phyloP scores from a whole-genome alignment of 108 stramenopile genomes.

The Cyclotella sp. region DNA sequence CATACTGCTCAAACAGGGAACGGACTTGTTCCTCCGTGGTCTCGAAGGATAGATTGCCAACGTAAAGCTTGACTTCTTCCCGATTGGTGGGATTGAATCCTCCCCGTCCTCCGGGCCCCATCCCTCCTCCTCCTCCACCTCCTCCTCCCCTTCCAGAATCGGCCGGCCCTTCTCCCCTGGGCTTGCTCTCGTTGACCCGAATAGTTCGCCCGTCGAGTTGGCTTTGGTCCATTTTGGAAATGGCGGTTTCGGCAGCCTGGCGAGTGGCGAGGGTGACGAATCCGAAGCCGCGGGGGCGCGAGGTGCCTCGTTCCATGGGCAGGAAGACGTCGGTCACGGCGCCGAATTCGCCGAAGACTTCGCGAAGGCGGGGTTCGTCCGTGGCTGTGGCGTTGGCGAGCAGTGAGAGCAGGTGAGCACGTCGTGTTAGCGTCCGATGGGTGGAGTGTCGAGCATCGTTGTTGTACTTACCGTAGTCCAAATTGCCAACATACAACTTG shows the following conservation, averaged over 20 bases:
- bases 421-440: no score
- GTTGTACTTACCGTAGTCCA: slow-evolving; percentile 70
- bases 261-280: slow-evolving; percentile 60
- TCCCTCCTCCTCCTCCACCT: slow-evolving; percentile 20
- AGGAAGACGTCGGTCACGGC: slow-evolving; percentile 62
- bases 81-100: slow-evolving; percentile 78
- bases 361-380: slow-evolving; percentile 57
- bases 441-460: not conserved
- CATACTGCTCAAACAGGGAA: slow-evolving; percentile 62
- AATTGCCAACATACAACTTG: slow-evolving; percentile 92
- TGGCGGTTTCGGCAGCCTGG: slow-evolving; percentile 55
- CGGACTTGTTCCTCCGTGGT: slow-evolving; percentile 56
- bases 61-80: slow-evolving; percentile 76
- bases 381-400: slow-evolving; percentile 34
- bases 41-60: slow-evolving; percentile 74
- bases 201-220: slow-evolving; percentile 63
- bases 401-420: not conserved
- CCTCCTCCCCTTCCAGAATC: slow-evolving; percentile 40
- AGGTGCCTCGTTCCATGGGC: slow-evolving; percentile 62
- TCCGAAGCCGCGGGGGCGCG: slow-evolving; percentile 62
- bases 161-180: slow-evolving; percentile 54
- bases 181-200: slow-evolving; percentile 62
- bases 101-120: slow-evolving; percentile 60
- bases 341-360: slow-evolving; percentile 60
- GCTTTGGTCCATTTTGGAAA: slow-evolving; percentile 55